Evolutionary conservation across 139 green algal genomes (phyloP).

Genomic region (Chlorella sp.): DNA sequence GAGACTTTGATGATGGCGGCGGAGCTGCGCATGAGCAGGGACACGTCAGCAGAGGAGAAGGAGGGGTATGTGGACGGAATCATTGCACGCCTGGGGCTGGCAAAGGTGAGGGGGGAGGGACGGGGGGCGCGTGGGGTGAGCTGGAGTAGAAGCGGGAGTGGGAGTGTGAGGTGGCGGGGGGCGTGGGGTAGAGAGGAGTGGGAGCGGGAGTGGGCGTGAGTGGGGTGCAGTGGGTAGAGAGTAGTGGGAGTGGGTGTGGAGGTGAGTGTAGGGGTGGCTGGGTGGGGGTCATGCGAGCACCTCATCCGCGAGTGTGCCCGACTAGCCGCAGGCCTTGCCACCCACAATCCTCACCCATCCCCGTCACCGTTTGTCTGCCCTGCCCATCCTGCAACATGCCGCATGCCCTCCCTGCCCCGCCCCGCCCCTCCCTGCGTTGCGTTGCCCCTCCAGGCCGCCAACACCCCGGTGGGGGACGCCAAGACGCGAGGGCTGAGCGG

Average conservation of each 20-base stretch:
- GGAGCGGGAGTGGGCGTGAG: no score
- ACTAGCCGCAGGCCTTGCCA: not conserved
- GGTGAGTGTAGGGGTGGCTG: no score
- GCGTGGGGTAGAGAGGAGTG: no score
- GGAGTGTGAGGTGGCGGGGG: not conserved
- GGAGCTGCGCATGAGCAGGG: constrained; percentile 67
- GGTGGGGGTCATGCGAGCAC: no score
- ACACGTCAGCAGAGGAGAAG: constrained; percentile 37
- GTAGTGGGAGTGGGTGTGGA: no score
- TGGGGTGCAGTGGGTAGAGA: no score
- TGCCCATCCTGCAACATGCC: no score
- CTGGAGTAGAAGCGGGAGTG: not conserved
- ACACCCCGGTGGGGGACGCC: constrained; percentile 76
- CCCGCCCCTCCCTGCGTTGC: not conserved
- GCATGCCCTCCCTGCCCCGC: no score
- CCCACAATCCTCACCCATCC: no score
- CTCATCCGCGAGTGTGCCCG: no score
- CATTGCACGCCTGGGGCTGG: constrained; percentile 77
- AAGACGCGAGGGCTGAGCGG: constrained; percentile 69
- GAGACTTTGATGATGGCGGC: constrained; percentile 86
- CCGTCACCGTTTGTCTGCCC: no score
- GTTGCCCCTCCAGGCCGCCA: constrained; percentile 44
- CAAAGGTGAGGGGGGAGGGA: constrained; percentile 35
- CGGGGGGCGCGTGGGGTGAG: not conserved
- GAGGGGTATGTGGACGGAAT: constrained; percentile 67